A percentile compares a stretch with the other conserved stretches of the same genome.
phyloP scores from a whole-genome alignment of 1,284 basidiomycete genomes.

The Leccinum holopus region DNA sequence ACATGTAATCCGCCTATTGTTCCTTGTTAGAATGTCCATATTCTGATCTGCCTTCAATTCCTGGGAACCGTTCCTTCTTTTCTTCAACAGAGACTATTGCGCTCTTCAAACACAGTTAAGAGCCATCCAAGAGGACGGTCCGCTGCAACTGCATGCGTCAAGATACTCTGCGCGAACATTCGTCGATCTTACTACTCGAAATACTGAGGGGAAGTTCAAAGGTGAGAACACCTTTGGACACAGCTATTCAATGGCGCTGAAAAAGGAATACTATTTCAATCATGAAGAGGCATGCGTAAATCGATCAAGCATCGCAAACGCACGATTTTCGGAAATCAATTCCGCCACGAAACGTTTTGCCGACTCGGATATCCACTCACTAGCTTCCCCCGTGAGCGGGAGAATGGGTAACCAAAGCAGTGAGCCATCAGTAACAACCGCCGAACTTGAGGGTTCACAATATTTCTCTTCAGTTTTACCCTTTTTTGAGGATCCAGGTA shows the following conservation, averaged over 20 bases:
- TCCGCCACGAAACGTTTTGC: not conserved
- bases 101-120: constrained; percentile 68
- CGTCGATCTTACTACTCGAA: not conserved
- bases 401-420: constrained; percentile 11
- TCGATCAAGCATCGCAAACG: not conserved
- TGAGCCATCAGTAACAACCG: constrained; percentile 7
- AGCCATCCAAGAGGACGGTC: constrained; percentile 43
- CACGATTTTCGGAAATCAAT: constrained; percentile 1
- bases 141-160: constrained; percentile 25
- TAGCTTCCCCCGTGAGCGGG: not conserved
- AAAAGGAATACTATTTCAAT: not conserved
- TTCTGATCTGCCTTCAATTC: constrained; percentile 4
- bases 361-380: not conserved
- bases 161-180: constrained; percentile 14
- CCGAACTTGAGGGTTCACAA: constrained; percentile 1
- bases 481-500: constrained; percentile 15
- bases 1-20: constrained; percentile 54
- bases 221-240: constrained; percentile 7
- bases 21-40: not conserved
- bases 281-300: constrained; percentile 7
- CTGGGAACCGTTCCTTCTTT: constrained; percentile 1
- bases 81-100: constrained; percentile 60
- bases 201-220: constrained; percentile 4
- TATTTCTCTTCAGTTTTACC: constrained; percentile 5
- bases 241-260: not conserved